These are phyloP conservation scores for Hemerocallis citrina DNA, from an alignment of 106 monocot species.

Conservation along the genomic window DNA sequence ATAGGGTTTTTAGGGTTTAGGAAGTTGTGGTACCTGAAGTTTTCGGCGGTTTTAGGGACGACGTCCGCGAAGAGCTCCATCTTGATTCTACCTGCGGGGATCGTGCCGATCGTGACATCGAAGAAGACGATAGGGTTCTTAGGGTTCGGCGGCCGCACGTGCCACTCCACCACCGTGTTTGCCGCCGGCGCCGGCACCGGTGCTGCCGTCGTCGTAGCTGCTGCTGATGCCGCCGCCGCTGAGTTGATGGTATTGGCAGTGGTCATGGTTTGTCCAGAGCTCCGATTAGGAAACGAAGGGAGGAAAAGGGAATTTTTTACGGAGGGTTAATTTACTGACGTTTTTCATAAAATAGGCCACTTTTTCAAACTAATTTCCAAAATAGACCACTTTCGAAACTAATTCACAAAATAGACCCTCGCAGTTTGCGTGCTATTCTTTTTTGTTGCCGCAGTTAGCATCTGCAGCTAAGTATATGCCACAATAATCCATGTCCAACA, in stretches of 20 bases:
- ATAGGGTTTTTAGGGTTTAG: background rate
- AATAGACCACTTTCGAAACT: no score
- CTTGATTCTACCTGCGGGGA: slow-evolving; percentile 91
- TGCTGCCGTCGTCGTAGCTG: slow-evolving; percentile 7
- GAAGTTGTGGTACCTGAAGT: slow-evolving; percentile 59
- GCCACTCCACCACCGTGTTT: slow-evolving; percentile 68
- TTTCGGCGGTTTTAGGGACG: slow-evolving; percentile 91
- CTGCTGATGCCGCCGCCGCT: background rate
- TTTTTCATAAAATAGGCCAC: no score
- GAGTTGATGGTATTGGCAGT: background rate
- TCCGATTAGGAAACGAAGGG: no score
- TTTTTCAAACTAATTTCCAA: no score
- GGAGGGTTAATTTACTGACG: no score
- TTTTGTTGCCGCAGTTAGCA: no score
- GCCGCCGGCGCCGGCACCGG: slow-evolving; percentile 21
- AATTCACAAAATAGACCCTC: no score
- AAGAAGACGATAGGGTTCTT: slow-evolving; percentile 98
- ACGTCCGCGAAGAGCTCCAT: slow-evolving; percentile 98
- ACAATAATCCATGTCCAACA: no score
- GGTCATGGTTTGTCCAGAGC: background rate
- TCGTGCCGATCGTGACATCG: slow-evolving; percentile 92
- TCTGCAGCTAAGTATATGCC: no score
- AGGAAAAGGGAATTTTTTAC: no score
- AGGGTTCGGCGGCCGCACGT: slow-evolving; percentile 77
- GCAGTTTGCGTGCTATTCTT: no score